phyloP scores from a whole-genome alignment of 495 filamentous ascomycete genomes.

The Rhypophila decipiens region DNA sequence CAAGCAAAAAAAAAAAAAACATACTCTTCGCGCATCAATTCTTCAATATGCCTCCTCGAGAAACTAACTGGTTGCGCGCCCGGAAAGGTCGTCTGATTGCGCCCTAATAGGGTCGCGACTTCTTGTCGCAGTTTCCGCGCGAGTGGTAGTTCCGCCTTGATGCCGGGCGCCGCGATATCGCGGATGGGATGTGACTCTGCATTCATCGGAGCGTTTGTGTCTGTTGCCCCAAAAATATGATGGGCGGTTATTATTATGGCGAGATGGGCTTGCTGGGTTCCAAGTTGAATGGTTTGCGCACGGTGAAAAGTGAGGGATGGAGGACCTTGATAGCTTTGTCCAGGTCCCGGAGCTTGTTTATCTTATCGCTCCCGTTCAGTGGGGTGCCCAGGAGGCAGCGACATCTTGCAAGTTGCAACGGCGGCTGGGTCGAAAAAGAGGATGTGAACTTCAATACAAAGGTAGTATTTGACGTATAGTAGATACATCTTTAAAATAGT shows the following conservation, averaged over 20 bases:
- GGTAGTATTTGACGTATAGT: too few species aligned
- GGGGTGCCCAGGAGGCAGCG: too few species aligned
- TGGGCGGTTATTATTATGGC: neutral
- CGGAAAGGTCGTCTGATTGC: slow-evolving; percentile 64
- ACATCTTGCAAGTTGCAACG: too few species aligned
- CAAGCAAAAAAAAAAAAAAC: too few species aligned
- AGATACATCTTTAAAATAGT: too few species aligned
- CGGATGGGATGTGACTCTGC: slow-evolving; percentile 23
- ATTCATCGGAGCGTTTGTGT: slow-evolving; percentile 13
- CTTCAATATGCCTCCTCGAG: slow-evolving; percentile 64
- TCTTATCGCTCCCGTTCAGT: too few species aligned
- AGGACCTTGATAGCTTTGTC: too few species aligned
- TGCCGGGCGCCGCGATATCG: slow-evolving; percentile 53
- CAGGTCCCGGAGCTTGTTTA: too few species aligned
- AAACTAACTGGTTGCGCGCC: slow-evolving; percentile 96
- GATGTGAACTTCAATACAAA: too few species aligned
- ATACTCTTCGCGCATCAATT: slow-evolving; percentile 69
- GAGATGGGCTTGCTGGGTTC: neutral
- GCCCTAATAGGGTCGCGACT: slow-evolving; percentile 69
- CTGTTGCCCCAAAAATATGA: neutral
- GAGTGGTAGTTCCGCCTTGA: slow-evolving; percentile 54
- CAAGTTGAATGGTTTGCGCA: neutral
- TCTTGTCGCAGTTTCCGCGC: slow-evolving; percentile 58
- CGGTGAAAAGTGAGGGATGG: too few species aligned
- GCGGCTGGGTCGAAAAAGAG: too few species aligned